A percentile compares a stretch with the other conserved stretches of the same genome.
phyloP scores from a whole-genome alignment of 495 filamentous ascomycete genomes.

The Coniosporium apollinis region DNA sequence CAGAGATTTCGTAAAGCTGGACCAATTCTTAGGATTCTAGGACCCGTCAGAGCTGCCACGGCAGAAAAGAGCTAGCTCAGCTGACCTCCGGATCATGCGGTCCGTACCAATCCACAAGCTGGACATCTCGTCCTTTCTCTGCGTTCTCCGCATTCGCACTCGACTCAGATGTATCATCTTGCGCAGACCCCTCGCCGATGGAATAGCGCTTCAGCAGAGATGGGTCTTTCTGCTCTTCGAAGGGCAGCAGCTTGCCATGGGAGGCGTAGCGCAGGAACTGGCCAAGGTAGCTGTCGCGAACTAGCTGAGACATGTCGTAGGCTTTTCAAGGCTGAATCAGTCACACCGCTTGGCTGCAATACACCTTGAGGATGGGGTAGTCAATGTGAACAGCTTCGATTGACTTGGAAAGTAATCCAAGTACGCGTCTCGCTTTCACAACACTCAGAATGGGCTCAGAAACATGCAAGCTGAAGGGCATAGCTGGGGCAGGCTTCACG shows the following conservation, averaged over 20 bases:
- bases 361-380: no score
- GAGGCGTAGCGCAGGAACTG: constrained; percentile 17
- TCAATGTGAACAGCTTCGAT: no score
- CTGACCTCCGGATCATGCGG: constrained; percentile 17
- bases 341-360: no score
- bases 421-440: no score
- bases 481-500: no score
- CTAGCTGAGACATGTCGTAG: no score
- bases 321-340: no score
- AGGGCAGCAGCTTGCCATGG: constrained; percentile 12
- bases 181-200: constrained; percentile 17
- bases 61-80: neutral
- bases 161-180: constrained; percentile 1
- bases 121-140: constrained; percentile 20
- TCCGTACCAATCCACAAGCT: constrained; percentile 17
- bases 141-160: constrained; percentile 11
- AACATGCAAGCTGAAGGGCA: no score
- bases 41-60: neutral
- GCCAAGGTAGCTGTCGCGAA: constrained; percentile 22
- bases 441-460: no score
- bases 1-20: constrained; percentile 24
- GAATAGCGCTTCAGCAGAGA: constrained; percentile 18
- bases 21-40: constrained; percentile 29
- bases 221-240: constrained; percentile 19
- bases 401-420: no score